Conservation (phyloP, 2,329 filamentous ascomycete genomes). For the Apiospora sp. region DNA sequence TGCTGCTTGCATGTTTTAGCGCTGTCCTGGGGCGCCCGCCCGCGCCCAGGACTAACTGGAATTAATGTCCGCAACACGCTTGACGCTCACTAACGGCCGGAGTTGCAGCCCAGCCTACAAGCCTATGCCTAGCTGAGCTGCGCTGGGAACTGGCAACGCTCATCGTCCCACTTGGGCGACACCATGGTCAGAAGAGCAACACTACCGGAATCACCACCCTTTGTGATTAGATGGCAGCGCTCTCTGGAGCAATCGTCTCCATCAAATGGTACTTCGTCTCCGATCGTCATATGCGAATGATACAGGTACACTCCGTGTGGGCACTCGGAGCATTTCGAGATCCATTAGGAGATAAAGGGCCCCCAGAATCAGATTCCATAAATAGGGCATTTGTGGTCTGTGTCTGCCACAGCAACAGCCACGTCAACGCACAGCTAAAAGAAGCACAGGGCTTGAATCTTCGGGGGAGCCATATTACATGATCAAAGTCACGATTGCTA, state of each 20-base stretch:
- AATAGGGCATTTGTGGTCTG: not conserved
- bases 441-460: not conserved
- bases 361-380: not conserved
- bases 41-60: not conserved
- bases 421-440: not conserved
- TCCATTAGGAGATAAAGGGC: not conserved
- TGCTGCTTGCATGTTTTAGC: conserved; percentile 13
- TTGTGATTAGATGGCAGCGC: not conserved
- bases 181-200: not conserved
- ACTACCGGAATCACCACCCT: not conserved
- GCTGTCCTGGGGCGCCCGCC: not conserved
- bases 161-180: not conserved
- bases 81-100: not conserved
- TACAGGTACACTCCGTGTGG: not conserved
- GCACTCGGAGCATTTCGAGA: not conserved
- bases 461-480: not conserved
- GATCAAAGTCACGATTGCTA: not conserved
- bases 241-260: not conserved
- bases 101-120: not conserved
- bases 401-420: conserved; percentile 13
- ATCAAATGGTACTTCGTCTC: not conserved
- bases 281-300: not conserved
- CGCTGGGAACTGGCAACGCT: not conserved
- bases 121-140: not conserved
- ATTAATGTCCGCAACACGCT: not conserved